phyloP scores from a whole-genome alignment of 2,329 filamentous ascomycete species.

The Sporothrix pseudoabietina region DNA sequence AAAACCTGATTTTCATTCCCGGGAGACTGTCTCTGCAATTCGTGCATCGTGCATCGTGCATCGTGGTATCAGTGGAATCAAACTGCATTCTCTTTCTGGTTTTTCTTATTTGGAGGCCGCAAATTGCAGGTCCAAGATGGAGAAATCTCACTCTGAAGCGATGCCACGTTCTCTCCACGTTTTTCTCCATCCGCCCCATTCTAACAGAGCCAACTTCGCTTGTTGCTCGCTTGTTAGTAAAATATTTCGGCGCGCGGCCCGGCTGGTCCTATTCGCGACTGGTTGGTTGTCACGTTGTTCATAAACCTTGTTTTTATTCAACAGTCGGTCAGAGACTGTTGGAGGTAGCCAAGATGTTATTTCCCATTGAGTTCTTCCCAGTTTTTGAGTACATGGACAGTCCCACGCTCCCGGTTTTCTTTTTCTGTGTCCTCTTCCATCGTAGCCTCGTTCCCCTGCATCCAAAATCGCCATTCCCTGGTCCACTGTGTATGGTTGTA shows the following conservation, averaged over 20 bases:
- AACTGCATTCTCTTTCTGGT: neutral
- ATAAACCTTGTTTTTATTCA: neutral
- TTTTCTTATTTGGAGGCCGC: neutral
- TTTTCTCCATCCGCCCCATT: constrained; percentile 7
- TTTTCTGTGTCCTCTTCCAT: neutral
- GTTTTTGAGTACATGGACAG: neutral
- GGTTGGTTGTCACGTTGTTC: neutral
- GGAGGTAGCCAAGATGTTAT: constrained; percentile 1
- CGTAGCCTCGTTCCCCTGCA: constrained; percentile 8
- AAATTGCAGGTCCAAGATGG: constrained; percentile 10
- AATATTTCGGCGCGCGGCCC: constrained; percentile 1
- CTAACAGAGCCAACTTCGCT: neutral
- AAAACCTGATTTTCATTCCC: neutral
- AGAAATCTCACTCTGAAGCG: neutral
- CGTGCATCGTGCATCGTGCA: neutral
- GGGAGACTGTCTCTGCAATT: neutral
- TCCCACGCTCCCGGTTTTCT: neutral
- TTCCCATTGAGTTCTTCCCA: neutral
- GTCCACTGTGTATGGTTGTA: neutral
- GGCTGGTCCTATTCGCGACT: neutral
- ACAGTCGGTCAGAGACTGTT: neutral
- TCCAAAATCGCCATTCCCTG: neutral
- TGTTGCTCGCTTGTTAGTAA: neutral
- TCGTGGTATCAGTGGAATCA: neutral
- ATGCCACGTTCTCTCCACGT: constrained; percentile 20